phyloP scores from a whole-genome alignment of 768 basidiomycete genomes.

The Trametes villosa region DNA sequence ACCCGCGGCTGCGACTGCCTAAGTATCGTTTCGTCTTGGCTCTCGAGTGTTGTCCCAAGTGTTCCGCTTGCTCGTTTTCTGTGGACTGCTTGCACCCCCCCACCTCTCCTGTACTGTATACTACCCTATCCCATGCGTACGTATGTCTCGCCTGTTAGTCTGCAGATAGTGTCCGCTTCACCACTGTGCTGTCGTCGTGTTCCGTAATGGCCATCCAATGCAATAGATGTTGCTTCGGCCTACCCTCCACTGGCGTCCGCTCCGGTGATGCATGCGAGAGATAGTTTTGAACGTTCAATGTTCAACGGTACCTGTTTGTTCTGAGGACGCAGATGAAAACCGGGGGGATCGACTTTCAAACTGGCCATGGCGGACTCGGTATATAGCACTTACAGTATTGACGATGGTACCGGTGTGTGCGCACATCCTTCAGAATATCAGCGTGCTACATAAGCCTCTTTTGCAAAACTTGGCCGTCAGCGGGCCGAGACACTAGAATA shows the following conservation, averaged over 20 bases:
- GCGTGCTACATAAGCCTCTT: too few relatives aligned
- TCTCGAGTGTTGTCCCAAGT: neutral
- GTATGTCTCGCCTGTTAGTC: slow-evolving; percentile 7
- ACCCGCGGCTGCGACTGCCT: slow-evolving; percentile 16
- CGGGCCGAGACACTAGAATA: too few relatives aligned
- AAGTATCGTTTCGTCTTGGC: neutral
- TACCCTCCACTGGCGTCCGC: neutral
- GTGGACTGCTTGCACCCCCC: neutral
- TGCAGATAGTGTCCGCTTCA: slow-evolving; percentile 5
- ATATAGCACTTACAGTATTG: too few relatives aligned
- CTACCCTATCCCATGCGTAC: slow-evolving; percentile 20
- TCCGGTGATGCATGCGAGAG: too few relatives aligned
- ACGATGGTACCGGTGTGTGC: too few relatives aligned
- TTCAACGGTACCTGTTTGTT: too few relatives aligned
- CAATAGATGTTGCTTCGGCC: neutral
- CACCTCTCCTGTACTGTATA: slow-evolving; percentile 22
- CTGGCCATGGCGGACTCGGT: too few relatives aligned
- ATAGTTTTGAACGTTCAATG: too few relatives aligned
- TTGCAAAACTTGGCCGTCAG: too few relatives aligned
- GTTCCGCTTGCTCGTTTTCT: neutral
- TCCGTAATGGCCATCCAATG: slow-evolving; percentile 14
- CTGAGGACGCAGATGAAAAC: too few relatives aligned
- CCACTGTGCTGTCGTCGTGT: neutral
- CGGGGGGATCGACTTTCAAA: too few relatives aligned
- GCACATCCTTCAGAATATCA: too few relatives aligned